A percentile compares a stretch with the other conserved stretches of the same genome.
phyloP scores from a whole-genome alignment of 2,329 filamentous ascomycete genomes.

The Blumeria hordei region DNA sequence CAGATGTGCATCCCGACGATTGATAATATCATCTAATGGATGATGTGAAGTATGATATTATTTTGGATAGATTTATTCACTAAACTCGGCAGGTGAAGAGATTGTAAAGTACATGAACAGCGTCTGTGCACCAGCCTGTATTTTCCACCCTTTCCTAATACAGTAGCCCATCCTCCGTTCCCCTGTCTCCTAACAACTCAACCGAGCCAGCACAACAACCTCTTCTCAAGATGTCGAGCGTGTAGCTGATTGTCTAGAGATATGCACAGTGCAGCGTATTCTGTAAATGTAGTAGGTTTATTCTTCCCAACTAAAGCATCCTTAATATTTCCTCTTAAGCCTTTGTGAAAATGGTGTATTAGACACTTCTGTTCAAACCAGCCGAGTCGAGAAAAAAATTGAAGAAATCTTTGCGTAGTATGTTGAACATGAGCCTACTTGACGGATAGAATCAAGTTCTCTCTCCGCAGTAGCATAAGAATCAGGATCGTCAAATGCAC shows the following conservation, averaged over 20 bases:
- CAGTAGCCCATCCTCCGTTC: no score
- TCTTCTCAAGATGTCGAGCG: not conserved
- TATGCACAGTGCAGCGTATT: not conserved
- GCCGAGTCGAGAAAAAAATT: not conserved
- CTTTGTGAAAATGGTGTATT: not conserved
- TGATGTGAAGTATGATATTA: no score
- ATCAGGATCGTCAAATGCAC: no score
- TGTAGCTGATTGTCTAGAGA: not conserved
- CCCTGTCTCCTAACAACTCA: no score
- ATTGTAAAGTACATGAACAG: no score
- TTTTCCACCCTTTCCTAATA: no score
- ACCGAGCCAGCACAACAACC: no score
- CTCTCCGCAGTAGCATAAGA: not conserved
- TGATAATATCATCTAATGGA: no score
- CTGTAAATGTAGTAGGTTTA: not conserved
- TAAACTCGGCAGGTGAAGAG: no score
- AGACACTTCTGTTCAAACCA: not conserved
- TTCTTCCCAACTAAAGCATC: not conserved
- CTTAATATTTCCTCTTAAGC: not conserved
- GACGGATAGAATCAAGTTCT: not conserved
- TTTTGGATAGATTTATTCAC: no score
- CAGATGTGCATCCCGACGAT: no score
- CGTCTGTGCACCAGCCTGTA: no score
- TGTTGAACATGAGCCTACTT: not conserved
- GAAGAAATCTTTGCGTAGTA: not conserved